Evolutionary conservation across 441 rosid genomes (phyloP).

Genomic region (Metrosideros polymorpha): DNA sequence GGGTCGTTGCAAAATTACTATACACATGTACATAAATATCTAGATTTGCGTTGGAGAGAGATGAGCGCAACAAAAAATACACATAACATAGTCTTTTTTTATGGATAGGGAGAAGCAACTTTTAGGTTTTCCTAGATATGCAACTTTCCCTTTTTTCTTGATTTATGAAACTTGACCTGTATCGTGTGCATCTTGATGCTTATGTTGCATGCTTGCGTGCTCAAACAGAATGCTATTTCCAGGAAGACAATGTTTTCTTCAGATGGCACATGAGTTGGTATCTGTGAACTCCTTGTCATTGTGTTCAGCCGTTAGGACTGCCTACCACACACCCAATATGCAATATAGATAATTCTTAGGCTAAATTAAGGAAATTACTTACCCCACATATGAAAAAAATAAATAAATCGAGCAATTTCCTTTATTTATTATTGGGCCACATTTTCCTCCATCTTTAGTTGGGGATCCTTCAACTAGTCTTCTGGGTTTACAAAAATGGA

Average conservation of each 20-base stretch:
- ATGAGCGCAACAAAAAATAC: background rate
- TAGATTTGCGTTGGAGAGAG: background rate
- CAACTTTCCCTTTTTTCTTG: background rate
- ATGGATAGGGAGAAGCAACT: background rate
- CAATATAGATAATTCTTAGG: background rate
- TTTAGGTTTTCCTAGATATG: background rate
- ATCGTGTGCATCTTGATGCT: background rate
- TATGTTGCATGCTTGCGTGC: background rate
- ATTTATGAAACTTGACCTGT: background rate
- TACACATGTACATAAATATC: background rate
- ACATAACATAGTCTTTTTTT: background rate
- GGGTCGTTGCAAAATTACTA: background rate
- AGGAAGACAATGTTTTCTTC: background rate
- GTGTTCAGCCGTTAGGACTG: background rate
- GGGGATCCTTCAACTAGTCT: background rate
- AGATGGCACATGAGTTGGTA: background rate
- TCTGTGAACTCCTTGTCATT: background rate
- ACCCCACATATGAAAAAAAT: background rate
- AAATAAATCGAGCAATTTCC: background rate
- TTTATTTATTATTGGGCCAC: background rate
- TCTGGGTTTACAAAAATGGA: background rate
- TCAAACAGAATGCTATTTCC: background rate
- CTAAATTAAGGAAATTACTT: background rate
- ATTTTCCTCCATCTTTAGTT: background rate
- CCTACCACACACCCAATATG: background rate